A percentile compares a stretch with the other conserved stretches of the same genome.
These are phyloP conservation scores for Arabidopsis lyrata DNA, from an alignment of 441 rosid genomes.

Conservation along the genomic window DNA sequence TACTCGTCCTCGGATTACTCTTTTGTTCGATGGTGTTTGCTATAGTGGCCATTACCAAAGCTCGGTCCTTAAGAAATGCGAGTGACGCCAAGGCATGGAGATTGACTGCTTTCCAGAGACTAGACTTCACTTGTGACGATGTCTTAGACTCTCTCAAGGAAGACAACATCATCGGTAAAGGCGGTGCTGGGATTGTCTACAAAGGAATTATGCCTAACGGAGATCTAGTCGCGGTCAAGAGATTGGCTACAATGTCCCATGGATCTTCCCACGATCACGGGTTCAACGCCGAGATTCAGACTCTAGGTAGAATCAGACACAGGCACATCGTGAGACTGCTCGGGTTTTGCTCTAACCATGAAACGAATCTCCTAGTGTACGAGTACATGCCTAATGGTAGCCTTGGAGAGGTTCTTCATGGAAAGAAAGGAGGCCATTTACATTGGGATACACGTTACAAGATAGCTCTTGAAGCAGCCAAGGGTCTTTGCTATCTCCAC, in stretches of 20 bases:
- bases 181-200: conserved; percentile 43
- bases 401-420: conserved; percentile 71
- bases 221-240: conserved; percentile 35
- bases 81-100: conserved; percentile 64
- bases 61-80: conserved; percentile 73
- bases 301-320: conserved; percentile 87
- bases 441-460: conserved; percentile 47
- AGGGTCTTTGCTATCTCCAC: conserved; percentile 45
- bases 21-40: conserved; percentile 87
- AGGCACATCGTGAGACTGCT: conserved; percentile 81
- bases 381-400: conserved; percentile 97
- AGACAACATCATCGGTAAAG: conserved; percentile 45
- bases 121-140: conserved; percentile 41
- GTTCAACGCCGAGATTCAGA: conserved; percentile 93
- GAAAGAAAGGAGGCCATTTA: conserved; percentile 44
- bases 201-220: conserved; percentile 42
- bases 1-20: conserved; percentile 84
- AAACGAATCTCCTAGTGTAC: conserved; percentile 44
- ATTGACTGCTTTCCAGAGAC: conserved; percentile 43
- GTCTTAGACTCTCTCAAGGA: conserved; percentile 39
- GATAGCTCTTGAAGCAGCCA: conserved; percentile 45
- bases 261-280: conserved; percentile 97
- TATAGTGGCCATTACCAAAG: conserved; percentile 80
- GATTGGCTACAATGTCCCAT: conserved; percentile 67
- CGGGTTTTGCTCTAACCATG: conserved; percentile 57